Evolutionary conservation across 2,329 filamentous ascomycete species (phyloP).

Genomic region (Phialophora chinensis): DNA sequence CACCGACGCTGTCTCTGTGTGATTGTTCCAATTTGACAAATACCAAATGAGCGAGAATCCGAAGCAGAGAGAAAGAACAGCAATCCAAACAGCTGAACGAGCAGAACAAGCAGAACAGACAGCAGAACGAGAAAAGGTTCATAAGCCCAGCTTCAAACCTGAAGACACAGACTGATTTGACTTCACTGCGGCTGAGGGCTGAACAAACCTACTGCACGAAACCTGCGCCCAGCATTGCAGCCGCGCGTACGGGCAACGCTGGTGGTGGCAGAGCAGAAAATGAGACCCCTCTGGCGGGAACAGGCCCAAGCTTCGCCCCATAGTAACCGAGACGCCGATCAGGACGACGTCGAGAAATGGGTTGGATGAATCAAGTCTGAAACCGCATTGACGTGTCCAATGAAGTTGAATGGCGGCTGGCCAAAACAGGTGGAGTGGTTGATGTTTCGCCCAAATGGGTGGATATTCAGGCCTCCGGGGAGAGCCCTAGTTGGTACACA

Average conservation of each 20-base stretch:
- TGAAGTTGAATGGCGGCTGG: conserved; percentile 5
- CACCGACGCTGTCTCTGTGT: not conserved
- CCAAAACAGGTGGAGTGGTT: conserved; percentile 9
- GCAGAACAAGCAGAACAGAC: not conserved
- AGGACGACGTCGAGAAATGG: not conserved
- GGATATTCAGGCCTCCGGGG: not conserved
- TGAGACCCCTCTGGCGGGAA: not conserved
- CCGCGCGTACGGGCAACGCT: conserved; percentile 11
- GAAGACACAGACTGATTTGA: not conserved
- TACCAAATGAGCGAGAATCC: conserved; percentile 1
- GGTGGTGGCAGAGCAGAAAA: conserved; percentile 13
- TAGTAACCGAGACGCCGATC: conserved; percentile 3
- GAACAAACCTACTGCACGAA: conserved; percentile 10
- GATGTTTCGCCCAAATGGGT: conserved; percentile 11
- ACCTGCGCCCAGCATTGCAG: conserved; percentile 15
- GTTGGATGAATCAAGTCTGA: conserved; percentile 20
- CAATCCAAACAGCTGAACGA: not conserved
- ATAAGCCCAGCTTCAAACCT: conserved; percentile 14
- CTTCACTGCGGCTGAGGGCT: conserved; percentile 13
- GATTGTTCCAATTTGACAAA: not conserved
- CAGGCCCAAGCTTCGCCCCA: conserved; percentile 10
- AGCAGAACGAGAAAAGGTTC: not conserved
- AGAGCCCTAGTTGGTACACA: not conserved
- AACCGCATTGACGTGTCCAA: conserved; percentile 15
- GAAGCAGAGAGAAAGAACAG: not conserved